Conservation (phyloP, 2,329 filamentous ascomycete species). For the Grosmannia clavigera region DNA sequence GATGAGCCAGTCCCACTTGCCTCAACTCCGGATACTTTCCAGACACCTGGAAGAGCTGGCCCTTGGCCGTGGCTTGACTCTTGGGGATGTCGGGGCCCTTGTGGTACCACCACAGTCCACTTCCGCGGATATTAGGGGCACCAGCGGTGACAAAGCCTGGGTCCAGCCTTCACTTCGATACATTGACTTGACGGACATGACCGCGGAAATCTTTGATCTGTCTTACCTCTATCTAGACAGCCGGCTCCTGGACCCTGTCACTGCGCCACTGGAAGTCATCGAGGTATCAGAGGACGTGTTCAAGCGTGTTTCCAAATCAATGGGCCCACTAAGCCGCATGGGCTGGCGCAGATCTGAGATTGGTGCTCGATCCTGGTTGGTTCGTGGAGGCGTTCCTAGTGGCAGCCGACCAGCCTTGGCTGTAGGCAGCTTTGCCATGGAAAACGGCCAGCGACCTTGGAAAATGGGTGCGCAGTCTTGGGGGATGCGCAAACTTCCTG, state of each 20-base stretch:
- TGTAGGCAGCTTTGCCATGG: slow-evolving; percentile 10
- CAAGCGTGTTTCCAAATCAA: slow-evolving; percentile 49
- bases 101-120: slow-evolving; percentile 38
- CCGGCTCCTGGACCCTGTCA: slow-evolving; percentile 44
- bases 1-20: slow-evolving; percentile 53
- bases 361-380: slow-evolving; percentile 53
- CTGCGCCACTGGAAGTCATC: slow-evolving; percentile 61
- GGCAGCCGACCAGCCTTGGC: slow-evolving; percentile 24
- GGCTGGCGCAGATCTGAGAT: slow-evolving; percentile 65
- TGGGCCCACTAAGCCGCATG: slow-evolving; percentile 43
- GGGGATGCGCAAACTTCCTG: slow-evolving; percentile 86
- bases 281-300: slow-evolving; percentile 61
- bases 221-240: slow-evolving; percentile 38
- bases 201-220: slow-evolving; percentile 46
- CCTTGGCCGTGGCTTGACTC: slow-evolving; percentile 53
- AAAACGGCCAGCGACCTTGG: slow-evolving; percentile 49
- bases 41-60: slow-evolving; percentile 68
- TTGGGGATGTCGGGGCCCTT: slow-evolving; percentile 53
- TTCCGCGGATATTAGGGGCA: not conserved
- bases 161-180: slow-evolving; percentile 54
- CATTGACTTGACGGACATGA: slow-evolving; percentile 63
- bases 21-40: slow-evolving; percentile 49
- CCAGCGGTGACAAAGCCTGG: slow-evolving; percentile 26
- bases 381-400: slow-evolving; percentile 34
- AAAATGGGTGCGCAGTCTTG: slow-evolving; percentile 78